phyloP scores from a whole-genome alignment of 164 flowering plant species.

The Berberis thunbergii region DNA sequence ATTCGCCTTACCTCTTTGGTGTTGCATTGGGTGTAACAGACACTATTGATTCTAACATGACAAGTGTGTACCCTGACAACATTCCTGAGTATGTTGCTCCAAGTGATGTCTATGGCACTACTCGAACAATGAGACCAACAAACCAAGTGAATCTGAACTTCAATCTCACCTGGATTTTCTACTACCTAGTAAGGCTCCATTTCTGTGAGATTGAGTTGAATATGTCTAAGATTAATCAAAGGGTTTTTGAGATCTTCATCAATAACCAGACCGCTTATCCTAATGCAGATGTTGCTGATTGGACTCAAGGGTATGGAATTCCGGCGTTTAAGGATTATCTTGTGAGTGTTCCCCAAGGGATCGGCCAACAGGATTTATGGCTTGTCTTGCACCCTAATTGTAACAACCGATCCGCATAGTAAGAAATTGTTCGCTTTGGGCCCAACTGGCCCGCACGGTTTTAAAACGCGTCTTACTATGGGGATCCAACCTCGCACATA shows the following conservation, averaged over 20 bases:
- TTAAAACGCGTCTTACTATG: too few species aligned
- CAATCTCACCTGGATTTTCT: slow-evolving; percentile 71
- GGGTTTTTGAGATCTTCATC: slow-evolving; percentile 55
- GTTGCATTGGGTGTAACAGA: slow-evolving; percentile 53
- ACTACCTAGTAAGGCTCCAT: slow-evolving; percentile 79
- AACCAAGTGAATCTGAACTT: slow-evolving; percentile 28
- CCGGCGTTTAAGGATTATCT: slow-evolving; percentile 43
- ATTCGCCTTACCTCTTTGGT: slow-evolving; percentile 41
- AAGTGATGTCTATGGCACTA: slow-evolving; percentile 44
- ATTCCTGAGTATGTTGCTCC: slow-evolving; percentile 63
- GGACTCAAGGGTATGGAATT: slow-evolving; percentile 34
- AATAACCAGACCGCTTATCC: slow-evolving; percentile 58
- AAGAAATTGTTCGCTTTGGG: too few species aligned
- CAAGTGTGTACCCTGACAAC: slow-evolving; percentile 24
- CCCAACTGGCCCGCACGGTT: too few species aligned
- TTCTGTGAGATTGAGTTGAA: slow-evolving; percentile 55
- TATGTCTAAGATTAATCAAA: slow-evolving; percentile 42
- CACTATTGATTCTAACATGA: slow-evolving; percentile 23
- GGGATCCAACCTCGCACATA: too few species aligned
- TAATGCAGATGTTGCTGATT: slow-evolving; percentile 50
- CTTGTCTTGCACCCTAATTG: slow-evolving; percentile 23
- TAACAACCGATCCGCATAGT: too few species aligned
- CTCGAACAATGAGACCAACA: slow-evolving; percentile 69
- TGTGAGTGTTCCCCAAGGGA: slow-evolving; percentile 28
- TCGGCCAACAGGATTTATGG: slow-evolving; percentile 47